A percentile compares a stretch with the other conserved stretches of the same genome.
These are phyloP conservation scores for Amborella trichopoda DNA, from an alignment of 164 flowering plant species.

Conservation along the genomic window DNA sequence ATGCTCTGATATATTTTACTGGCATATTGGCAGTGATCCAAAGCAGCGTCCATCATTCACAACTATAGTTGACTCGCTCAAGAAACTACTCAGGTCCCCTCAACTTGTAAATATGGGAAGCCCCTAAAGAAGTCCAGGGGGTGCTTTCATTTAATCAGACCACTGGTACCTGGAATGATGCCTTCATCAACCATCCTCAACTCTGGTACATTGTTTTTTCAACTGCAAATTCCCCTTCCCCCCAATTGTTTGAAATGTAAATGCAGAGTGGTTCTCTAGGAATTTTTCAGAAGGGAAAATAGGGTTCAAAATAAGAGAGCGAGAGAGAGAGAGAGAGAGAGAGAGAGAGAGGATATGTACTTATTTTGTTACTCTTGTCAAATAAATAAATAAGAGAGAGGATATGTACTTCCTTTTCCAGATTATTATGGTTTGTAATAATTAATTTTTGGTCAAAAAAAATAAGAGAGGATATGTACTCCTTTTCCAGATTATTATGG, in stretches of 20 bases:
- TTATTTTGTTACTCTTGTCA: too few species aligned
- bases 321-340: neutral
- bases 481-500: too few species aligned
- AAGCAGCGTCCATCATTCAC: conserved; percentile 62
- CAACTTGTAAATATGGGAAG: conserved; percentile 48
- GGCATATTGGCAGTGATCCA: conserved; percentile 59
- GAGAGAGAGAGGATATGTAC: neutral
- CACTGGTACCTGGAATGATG: neutral
- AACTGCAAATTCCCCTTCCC: too few species aligned
- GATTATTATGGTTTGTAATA: too few species aligned
- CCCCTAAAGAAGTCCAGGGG: conserved; percentile 5
- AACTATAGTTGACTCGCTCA: conserved; percentile 53
- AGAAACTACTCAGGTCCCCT: conserved; percentile 80
- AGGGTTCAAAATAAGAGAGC: neutral
- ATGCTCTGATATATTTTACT: neutral
- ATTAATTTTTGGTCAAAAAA: too few species aligned
- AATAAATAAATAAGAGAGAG: too few species aligned
- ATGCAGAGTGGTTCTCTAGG: neutral
- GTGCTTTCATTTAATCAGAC: neutral
- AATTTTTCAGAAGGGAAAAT: too few species aligned
- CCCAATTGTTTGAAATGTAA: too few species aligned
- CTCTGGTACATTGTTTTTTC: neutral
- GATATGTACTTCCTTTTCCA: too few species aligned
- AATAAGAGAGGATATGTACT: too few species aligned
- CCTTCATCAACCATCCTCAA: neutral